Conservation (phyloP, 306 rosid genomes). For the Psophocarpus tetragonolobus region DNA sequence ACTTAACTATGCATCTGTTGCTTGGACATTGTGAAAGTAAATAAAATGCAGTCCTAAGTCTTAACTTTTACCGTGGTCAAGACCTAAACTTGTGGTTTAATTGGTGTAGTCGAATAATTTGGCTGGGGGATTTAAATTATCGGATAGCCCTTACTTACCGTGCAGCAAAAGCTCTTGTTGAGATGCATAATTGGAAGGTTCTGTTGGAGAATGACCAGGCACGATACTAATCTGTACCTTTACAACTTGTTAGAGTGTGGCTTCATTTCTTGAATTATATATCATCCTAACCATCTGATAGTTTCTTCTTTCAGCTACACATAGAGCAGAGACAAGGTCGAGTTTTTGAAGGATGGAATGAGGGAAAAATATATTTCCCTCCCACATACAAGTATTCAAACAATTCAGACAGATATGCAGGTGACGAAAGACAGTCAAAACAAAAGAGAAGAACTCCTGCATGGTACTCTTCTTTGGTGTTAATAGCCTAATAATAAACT, state of each 20-base stretch:
- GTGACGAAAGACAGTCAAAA: constrained; percentile 75
- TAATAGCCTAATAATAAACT: neutral
- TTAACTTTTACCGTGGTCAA: neutral
- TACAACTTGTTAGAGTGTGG: constrained; percentile 11
- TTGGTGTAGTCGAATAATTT: constrained; percentile 78
- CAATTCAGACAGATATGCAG: constrained; percentile 94
- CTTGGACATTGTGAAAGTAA: constrained; percentile 11
- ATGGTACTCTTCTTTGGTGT: constrained; percentile 56
- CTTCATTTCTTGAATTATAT: constrained; percentile 20
- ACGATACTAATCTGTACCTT: constrained; percentile 38
- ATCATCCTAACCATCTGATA: constrained; percentile 37
- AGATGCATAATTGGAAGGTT: constrained; percentile 90
- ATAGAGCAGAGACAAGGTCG: constrained; percentile 79
- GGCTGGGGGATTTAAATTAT: constrained; percentile 98
- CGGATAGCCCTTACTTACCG: constrained; percentile 91
- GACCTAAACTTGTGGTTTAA: constrained; percentile 32
- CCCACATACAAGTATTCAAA: constrained; percentile 97
- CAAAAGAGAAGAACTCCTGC: constrained; percentile 99
- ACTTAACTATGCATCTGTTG: neutral
- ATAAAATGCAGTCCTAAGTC: constrained; percentile 1
- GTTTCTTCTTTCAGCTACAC: constrained; percentile 63
- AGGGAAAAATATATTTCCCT: constrained; percentile 95
- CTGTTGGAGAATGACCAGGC: constrained; percentile 95
- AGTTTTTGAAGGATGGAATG: constrained; percentile 89
- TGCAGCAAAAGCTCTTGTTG: constrained; percentile 86